These are phyloP conservation scores for Scheffersomyces lignicola DNA, from an alignment of 1,139 yeast species.

Conservation along the genomic window DNA sequence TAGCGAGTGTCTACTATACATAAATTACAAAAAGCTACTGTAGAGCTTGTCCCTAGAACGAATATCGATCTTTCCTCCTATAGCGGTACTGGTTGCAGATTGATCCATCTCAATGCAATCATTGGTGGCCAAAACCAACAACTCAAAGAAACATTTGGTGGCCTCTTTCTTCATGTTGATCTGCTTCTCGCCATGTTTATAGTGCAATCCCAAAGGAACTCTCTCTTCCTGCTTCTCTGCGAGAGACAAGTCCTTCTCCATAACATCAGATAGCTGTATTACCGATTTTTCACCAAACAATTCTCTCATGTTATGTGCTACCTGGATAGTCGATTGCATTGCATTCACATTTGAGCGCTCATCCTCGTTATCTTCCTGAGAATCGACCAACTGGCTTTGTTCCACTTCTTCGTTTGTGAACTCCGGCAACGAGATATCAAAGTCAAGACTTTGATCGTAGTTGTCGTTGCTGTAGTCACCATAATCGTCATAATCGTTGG, in stretches of 20 bases:
- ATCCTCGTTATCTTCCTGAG: constrained; percentile 16
- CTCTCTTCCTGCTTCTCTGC: constrained; percentile 12
- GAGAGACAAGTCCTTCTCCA: constrained; percentile 37
- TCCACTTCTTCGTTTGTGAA: constrained; percentile 21
- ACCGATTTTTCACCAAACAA: constrained; percentile 22
- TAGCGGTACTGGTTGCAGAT: constrained; percentile 21
- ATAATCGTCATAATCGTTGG: constrained; percentile 14
- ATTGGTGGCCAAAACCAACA: constrained; percentile 78
- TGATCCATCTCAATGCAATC: constrained; percentile 70
- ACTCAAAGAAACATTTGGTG: constrained; percentile 75
- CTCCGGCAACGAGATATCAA: constrained; percentile 43
- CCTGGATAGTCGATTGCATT: constrained; percentile 49
- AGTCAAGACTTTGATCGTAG: constrained; percentile 29
- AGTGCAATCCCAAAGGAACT: constrained; percentile 30
- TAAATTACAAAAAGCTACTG: constrained; percentile 37
- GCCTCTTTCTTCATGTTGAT: constrained; percentile 58
- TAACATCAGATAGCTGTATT: constrained; percentile 39
- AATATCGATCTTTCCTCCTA: constrained; percentile 63
- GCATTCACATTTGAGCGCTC: constrained; percentile 13
- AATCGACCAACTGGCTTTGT: constrained; percentile 8
- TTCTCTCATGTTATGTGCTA: constrained; percentile 52
- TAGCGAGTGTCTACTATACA: too few relatives aligned
- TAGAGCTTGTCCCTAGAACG: constrained; percentile 51
- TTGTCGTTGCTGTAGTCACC: constrained; percentile 17
- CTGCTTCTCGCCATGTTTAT: constrained; percentile 16